Evolutionary conservation across 163 green algal species (phyloP).

Genomic region (Chloromonas sp.): DNA sequence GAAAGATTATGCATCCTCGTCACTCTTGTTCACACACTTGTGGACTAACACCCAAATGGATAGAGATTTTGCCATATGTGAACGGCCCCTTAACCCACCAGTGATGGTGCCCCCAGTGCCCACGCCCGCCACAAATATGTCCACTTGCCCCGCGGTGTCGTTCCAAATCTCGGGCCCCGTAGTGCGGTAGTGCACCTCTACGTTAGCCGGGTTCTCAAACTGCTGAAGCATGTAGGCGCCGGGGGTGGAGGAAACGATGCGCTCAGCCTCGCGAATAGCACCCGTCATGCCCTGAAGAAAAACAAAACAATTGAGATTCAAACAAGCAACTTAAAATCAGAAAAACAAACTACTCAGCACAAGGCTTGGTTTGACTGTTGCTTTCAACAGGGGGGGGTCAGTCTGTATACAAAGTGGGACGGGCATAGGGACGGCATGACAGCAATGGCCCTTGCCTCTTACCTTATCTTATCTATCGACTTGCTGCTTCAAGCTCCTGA

Average conservation of each 20-base stretch:
- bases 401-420: too few relatives aligned
- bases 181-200: constrained; percentile 49
- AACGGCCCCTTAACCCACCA: constrained; percentile 22
- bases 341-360: too few relatives aligned
- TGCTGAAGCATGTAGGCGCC: constrained; percentile 82
- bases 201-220: constrained; percentile 92
- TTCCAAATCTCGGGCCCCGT: constrained; percentile 96
- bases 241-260: constrained; percentile 50
- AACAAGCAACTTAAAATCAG: not conserved
- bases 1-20: not conserved
- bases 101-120: constrained; percentile 67
- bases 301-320: not conserved
- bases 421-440: too few relatives aligned
- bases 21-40: not conserved
- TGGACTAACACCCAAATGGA: too few relatives aligned
- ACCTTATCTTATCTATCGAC: too few relatives aligned
- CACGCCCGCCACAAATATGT: constrained; percentile 47
- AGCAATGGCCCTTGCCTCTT: too few relatives aligned
- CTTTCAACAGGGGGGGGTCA: too few relatives aligned
- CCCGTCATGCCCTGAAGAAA: constrained; percentile 72
- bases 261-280: constrained; percentile 72
- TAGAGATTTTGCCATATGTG: too few relatives aligned
- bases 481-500: too few relatives aligned
- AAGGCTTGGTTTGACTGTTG: too few relatives aligned
- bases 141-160: constrained; percentile 71